Percentiles rank a stretch among this genome's conserved stretches.
Conservation (phyloP, 805 yeast genomes). For the Blastobotrys mokoenaii region DNA sequence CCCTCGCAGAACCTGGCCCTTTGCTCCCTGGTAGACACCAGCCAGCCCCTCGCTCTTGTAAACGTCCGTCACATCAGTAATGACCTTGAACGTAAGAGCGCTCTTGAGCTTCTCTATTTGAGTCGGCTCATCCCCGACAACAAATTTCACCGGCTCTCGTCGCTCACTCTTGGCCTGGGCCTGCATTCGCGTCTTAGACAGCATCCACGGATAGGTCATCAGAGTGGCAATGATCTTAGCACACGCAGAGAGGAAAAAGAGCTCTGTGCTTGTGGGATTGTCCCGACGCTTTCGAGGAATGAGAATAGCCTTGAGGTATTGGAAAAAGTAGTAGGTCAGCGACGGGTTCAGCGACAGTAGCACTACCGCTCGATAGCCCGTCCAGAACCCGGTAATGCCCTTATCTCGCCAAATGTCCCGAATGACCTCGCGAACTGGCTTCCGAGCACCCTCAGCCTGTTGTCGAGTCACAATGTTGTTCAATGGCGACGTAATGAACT, state of each 20-base stretch:
- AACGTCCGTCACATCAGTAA: constrained; percentile 29
- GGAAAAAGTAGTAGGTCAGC: constrained; percentile 29
- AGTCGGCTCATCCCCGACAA: background rate
- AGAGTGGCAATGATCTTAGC: constrained; percentile 62
- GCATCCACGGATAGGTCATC: constrained; percentile 70
- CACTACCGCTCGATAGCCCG: constrained; percentile 26
- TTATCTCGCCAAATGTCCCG: constrained; percentile 21
- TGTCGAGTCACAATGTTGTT: constrained; percentile 25
- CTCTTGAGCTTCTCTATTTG: background rate
- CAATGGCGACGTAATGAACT: constrained; percentile 26
- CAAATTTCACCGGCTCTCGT: background rate
- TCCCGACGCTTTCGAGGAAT: constrained; percentile 20
- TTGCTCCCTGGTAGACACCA: constrained; percentile 68
- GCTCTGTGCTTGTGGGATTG: constrained; percentile 34
- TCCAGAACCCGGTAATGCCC: constrained; percentile 28
- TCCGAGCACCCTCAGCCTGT: constrained; percentile 12
- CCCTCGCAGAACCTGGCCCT: constrained; percentile 27
- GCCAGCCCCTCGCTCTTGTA: constrained; percentile 63
- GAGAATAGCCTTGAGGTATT: constrained; percentile 16
- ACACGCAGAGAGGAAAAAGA: constrained; percentile 54
- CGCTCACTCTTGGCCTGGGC: constrained; percentile 22
- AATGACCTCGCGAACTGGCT: constrained; percentile 11
- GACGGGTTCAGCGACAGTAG: constrained; percentile 27
- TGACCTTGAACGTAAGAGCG: constrained; percentile 1
- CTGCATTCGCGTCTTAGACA: constrained; percentile 66